Conservation (phyloP, 148 eudicot species). For the Rhododendron williamsianum region DNA sequence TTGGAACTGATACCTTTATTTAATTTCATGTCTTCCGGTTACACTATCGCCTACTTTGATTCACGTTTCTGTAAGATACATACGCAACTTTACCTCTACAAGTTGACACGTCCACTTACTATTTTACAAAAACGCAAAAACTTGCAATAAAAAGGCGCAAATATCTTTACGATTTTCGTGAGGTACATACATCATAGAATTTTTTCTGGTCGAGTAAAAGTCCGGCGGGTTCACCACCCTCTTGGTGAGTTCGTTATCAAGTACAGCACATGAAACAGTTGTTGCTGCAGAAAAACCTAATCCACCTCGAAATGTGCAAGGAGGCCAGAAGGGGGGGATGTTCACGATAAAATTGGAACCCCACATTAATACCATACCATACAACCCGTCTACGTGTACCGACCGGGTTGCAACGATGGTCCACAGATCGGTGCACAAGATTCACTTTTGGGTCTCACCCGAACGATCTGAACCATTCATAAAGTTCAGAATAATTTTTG, state of each 20-base stretch:
- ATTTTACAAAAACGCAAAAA: too few species aligned
- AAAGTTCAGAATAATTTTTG: too few species aligned
- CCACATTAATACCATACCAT: not conserved
- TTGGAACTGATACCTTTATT: too few species aligned
- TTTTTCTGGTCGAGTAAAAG: not conserved
- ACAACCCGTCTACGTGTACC: not conserved
- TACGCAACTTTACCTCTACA: not conserved
- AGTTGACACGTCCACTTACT: not conserved
- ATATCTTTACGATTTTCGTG: not conserved
- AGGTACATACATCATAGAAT: not conserved
- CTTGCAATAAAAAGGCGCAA: not conserved
- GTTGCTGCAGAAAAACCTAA: constrained; percentile 30
- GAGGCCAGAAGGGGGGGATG: not conserved
- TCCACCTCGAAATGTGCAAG: constrained; percentile 31
- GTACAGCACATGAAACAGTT: constrained; percentile 11
- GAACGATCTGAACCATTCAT: too few species aligned
- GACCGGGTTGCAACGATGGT: not conserved
- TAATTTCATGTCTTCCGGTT: too few species aligned
- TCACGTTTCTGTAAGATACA: too few species aligned
- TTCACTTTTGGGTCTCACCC: not conserved
- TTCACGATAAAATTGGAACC: not conserved
- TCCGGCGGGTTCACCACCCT: not conserved
- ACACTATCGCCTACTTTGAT: too few species aligned
- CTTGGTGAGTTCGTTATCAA: constrained; percentile 20
- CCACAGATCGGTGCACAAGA: not conserved